Evolutionary conservation across 768 basidiomycete species (phyloP), one percentile per base, ranked within the genome.

Genomic region (Krasilnikovozyma curviuscula): DNA sequence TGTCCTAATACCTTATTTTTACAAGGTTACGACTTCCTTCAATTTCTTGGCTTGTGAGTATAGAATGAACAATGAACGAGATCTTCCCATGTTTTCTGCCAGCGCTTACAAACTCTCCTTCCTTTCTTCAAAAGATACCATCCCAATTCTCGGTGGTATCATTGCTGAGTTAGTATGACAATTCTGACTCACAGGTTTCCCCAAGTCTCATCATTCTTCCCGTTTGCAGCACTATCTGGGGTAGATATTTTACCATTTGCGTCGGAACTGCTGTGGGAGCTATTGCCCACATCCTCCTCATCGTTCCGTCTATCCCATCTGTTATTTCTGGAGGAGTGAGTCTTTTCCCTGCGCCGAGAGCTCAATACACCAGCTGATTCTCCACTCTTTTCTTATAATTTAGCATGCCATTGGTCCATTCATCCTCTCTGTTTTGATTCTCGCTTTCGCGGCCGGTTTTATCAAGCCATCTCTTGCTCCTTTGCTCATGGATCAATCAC

Each of bases 121-220:
- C 50, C 53, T 64, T 28, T 52, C 57, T 16, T 62, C n/a, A n/a
- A n/a, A n/a, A n/a, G n/a, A 63, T 57, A 46, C 55, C 1, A 50
- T 64, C 14, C 61, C 61, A 2, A 57, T 61, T 44, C 30, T 53
- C 6, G 65, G 63, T 39, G 62, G 57, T 32, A 61, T 64, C 50
- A 37, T 64, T 40, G 56, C 63, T 19, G 64, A 63, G n/a, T 33
- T n/a, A 9, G 10, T n/a, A 10, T 33, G 32, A 9, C 32, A 33
- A 10, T 9, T n/a, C 32, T 33, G 10, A 33, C 32, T 33, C n/a
- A n/a, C 32, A 33, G 32, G 10, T 33, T n/a, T 33, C 1, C 31
- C 45, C 37, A 44, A n/a, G n/a, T n/a, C n/a, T n/a, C n/a, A n/a
- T n/a, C n/a, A n/a, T n/a, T n/a, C n/a, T n/a, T n/a, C n/a, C n/a